Conservation (phyloP, 768 basidiomycete genomes). For the Kwoniella europaea region DNA sequence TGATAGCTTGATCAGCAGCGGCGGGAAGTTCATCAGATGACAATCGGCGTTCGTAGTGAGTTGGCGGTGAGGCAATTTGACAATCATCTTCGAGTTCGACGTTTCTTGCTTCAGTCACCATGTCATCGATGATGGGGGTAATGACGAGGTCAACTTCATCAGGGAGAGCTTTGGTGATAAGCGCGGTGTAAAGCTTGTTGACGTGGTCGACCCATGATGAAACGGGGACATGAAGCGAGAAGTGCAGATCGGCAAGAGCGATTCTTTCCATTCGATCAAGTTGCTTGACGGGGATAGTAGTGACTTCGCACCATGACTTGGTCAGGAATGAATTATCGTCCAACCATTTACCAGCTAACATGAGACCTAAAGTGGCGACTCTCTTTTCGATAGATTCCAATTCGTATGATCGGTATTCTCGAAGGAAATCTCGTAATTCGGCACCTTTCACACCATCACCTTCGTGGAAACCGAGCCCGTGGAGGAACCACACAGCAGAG, state of each 20-base stretch:
- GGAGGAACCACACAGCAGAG: constrained; percentile 44
- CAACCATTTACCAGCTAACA: constrained; percentile 55
- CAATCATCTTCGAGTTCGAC: constrained; percentile 24
- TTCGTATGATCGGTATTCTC: constrained; percentile 18
- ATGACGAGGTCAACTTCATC: constrained; percentile 29
- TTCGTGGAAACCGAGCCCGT: constrained; percentile 47
- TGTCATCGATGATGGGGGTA: constrained; percentile 25
- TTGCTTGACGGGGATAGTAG: constrained; percentile 34
- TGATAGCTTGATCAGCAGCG: constrained; percentile 40
- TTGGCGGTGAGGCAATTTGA: neutral
- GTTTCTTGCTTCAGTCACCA: constrained; percentile 37
- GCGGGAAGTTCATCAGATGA: constrained; percentile 26
- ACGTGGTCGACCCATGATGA: constrained; percentile 42
- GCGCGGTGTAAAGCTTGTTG: constrained; percentile 29
- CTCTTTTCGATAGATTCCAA: constrained; percentile 37
- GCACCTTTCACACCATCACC: constrained; percentile 44
- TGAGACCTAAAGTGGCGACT: constrained; percentile 46
- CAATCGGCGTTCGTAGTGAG: constrained; percentile 22
- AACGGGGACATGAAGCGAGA: constrained; percentile 39
- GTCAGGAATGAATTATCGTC: constrained; percentile 55
- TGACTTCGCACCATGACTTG: constrained; percentile 51
- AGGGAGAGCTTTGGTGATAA: constrained; percentile 12
- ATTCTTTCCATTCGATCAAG: constrained; percentile 36
- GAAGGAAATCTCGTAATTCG: constrained; percentile 27
- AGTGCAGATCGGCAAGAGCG: constrained; percentile 37